These are phyloP conservation scores for Byssothecium circinans DNA, from an alignment of 2,329 filamentous ascomycete genomes.

Conservation along the genomic window DNA sequence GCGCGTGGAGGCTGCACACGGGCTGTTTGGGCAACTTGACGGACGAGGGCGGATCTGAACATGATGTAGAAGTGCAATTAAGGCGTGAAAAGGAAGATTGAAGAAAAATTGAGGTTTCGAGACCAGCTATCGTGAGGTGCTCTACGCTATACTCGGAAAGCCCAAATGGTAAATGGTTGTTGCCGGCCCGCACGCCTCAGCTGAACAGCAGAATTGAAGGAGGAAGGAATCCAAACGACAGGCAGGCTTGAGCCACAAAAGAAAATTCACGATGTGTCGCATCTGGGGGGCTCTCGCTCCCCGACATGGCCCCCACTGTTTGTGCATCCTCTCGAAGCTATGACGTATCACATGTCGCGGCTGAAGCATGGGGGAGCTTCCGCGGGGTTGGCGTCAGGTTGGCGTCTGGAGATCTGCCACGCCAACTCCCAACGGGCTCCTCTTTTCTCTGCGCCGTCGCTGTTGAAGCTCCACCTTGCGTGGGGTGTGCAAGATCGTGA, in stretches of 20 bases:
- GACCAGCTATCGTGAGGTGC: constrained; percentile 2
- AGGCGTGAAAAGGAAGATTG: not conserved
- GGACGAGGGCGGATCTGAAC: constrained; percentile 39
- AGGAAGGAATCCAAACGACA: not conserved
- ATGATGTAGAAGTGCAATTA: constrained; percentile 20
- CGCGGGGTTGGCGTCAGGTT: constrained; percentile 16
- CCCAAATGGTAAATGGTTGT: not conserved
- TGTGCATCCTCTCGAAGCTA: constrained; percentile 16
- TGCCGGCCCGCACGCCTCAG: constrained; percentile 11
- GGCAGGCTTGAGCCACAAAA: not conserved
- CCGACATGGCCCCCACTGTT: constrained; percentile 19
- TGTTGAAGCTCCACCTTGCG: constrained; percentile 21
- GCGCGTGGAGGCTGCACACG: constrained; percentile 31
- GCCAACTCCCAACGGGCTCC: constrained; percentile 15
- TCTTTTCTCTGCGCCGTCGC: constrained; percentile 24
- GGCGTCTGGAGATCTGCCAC: not conserved
- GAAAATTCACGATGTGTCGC: constrained; percentile 14
- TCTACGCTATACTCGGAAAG: not conserved
- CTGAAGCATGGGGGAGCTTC: constrained; percentile 25
- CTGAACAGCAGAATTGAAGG: constrained; percentile 4
- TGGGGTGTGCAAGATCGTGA: too few species aligned
- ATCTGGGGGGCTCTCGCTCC: constrained; percentile 15
- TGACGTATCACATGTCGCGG: constrained; percentile 27
- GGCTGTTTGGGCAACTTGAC: constrained; percentile 32
- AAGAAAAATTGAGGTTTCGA: constrained; percentile 2